Evolutionary conservation across 306 rosid genomes (phyloP).

Genomic region (Trifolium subterraneum): DNA sequence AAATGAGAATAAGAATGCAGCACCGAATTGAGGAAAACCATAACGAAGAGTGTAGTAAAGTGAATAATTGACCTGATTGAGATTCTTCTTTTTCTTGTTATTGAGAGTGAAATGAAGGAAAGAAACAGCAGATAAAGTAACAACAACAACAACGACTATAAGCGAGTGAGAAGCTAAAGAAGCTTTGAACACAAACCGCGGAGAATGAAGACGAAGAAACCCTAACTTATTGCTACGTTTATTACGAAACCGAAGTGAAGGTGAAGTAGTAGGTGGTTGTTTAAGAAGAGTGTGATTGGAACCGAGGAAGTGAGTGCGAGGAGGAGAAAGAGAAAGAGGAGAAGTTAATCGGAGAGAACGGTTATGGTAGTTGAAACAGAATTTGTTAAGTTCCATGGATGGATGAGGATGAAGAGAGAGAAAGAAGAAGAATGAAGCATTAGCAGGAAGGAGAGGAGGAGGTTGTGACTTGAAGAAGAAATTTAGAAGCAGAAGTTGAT

Average conservation of each 20-base stretch:
- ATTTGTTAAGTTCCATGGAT: conserved; percentile 69
- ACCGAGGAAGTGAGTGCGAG: conserved; percentile 66
- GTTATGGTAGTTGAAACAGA: conserved; percentile 62
- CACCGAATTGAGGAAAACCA: not conserved
- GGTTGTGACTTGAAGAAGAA: not conserved
- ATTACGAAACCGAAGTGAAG: conserved; percentile 46
- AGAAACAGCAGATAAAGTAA: conserved; percentile 77
- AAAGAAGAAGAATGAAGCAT: conserved; percentile 38
- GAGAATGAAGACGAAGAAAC: conserved; percentile 47
- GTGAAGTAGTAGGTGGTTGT: conserved; percentile 20
- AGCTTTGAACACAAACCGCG: conserved; percentile 64
- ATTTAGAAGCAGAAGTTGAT: not conserved
- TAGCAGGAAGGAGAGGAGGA: conserved; percentile 52
- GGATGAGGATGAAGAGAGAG: conserved; percentile 39
- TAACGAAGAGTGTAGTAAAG: not conserved
- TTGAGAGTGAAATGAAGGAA: conserved; percentile 54
- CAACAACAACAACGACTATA: conserved; percentile 58
- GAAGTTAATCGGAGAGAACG: conserved; percentile 47
- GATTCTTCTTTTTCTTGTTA: conserved; percentile 52
- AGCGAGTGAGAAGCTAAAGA: conserved; percentile 59
- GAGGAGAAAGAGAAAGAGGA: conserved; percentile 38
- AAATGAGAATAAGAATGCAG: conserved; percentile 21
- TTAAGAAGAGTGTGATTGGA: conserved; percentile 59
- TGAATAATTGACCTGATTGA: conserved; percentile 53
- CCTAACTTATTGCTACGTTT: conserved; percentile 26